Percentiles rank a stretch among this genome's conserved stretches.
phyloP scores from a whole-genome alignment of 2,329 filamentous ascomycete genomes.

The Colletotrichum paranaense region DNA sequence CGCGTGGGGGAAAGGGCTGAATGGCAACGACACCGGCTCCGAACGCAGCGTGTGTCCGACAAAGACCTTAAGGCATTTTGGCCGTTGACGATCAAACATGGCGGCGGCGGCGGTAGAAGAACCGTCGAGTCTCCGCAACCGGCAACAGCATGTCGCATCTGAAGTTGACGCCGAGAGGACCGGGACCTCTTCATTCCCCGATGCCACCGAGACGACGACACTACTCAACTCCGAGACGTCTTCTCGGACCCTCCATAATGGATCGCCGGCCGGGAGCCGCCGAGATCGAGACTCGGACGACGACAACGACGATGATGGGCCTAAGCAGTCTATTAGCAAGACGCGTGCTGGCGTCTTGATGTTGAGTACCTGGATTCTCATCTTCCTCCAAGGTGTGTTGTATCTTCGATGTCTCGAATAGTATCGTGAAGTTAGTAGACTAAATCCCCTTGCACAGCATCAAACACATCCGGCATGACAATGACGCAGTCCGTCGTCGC shows the following conservation, averaged over 20 bases:
- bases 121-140: not conserved
- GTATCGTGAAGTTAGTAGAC: conserved; percentile 3
- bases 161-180: not conserved
- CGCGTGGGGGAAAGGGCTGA: not conserved
- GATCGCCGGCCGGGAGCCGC: conserved; percentile 15
- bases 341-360: conserved; percentile 58
- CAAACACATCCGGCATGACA: conserved; percentile 84
- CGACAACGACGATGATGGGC: conserved; percentile 19
- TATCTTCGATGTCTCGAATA: not conserved
- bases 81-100: conserved; percentile 8
- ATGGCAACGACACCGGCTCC: conserved; percentile 11
- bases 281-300: conserved; percentile 18
- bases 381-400: conserved; percentile 68
- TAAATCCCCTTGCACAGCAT: conserved; percentile 48
- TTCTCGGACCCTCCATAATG: conserved; percentile 25
- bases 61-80: conserved; percentile 12
- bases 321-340: conserved; percentile 41
- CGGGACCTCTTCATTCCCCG: not conserved
- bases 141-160: not conserved
- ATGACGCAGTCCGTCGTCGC: conserved; percentile 84
- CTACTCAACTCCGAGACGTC: conserved; percentile 34
- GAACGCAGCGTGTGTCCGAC: not conserved
- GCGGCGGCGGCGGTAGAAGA: conserved; percentile 11
- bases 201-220: conserved; percentile 33
- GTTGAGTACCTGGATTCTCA: conserved; percentile 64